Conservation (phyloP, 148 eudicot species). For the Mesembryanthemum crystallinum region DNA sequence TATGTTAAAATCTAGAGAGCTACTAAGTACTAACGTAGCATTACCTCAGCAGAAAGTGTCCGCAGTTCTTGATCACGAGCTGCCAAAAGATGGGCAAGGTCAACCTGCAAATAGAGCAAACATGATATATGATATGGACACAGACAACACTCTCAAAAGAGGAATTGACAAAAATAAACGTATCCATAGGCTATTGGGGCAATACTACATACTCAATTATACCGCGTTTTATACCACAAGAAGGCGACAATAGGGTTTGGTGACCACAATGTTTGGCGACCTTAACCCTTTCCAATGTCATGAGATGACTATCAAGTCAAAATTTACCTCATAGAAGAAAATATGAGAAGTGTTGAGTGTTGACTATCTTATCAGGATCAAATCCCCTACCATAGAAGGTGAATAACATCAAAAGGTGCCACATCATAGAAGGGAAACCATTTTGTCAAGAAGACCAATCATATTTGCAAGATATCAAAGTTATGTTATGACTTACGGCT, state of each 20-base stretch:
- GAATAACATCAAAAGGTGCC: background rate
- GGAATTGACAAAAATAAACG: background rate
- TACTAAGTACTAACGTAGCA: background rate
- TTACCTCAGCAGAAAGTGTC: conserved; percentile 98
- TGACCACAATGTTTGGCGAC: background rate
- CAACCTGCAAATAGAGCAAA: conserved; percentile 60
- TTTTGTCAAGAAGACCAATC: background rate
- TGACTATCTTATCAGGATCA: background rate
- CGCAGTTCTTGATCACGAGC: conserved; percentile 97
- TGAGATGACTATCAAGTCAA: background rate
- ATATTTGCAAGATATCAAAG: background rate
- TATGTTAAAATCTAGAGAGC: background rate
- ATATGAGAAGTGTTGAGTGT: background rate
- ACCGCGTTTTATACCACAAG: background rate
- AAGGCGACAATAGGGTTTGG: background rate
- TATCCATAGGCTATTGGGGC: background rate
- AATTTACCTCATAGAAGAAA: background rate
- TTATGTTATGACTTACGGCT: background rate
- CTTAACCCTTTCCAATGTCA: background rate
- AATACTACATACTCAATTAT: background rate
- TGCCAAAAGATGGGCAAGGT: conserved; percentile 95
- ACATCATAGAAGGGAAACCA: background rate
- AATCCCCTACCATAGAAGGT: background rate
- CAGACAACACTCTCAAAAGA: background rate
- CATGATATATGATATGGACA: background rate